phyloP scores from a whole-genome alignment of 768 basidiomycete genomes.

The Trametes sanguinea region DNA sequence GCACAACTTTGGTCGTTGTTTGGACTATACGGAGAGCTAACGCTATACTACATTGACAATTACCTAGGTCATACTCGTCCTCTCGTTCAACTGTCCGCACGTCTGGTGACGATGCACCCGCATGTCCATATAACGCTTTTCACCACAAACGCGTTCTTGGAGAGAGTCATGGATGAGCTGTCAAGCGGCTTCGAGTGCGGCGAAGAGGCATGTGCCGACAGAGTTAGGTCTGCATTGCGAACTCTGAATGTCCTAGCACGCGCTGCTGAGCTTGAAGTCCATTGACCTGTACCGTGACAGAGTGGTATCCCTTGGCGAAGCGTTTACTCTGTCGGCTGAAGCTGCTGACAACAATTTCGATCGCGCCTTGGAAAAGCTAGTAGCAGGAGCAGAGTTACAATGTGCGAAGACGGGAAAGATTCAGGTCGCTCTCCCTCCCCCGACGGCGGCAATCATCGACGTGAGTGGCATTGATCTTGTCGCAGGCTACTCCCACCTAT shows the following conservation, averaged over 20 bases:
- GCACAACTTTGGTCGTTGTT: neutral
- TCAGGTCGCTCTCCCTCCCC: neutral
- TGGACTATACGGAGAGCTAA: too few species aligned
- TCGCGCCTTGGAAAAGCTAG: neutral
- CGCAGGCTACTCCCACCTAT: too few species aligned
- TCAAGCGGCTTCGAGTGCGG: constrained; percentile 1
- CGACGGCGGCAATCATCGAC: neutral
- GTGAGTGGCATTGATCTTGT: neutral
- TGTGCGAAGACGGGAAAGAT: neutral
- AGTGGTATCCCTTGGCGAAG: neutral
- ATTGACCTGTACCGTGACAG: neutral
- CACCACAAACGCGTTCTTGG: neutral
- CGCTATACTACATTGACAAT: too few species aligned
- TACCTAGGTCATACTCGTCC: constrained; percentile 21
- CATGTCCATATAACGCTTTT: constrained; percentile 16
- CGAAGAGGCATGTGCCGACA: neutral
- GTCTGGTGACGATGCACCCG: constrained; percentile 14
- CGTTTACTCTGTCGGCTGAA: neutral
- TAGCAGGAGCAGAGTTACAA: neutral
- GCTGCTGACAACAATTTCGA: neutral
- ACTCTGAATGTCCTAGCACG: neutral
- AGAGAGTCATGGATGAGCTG: constrained; percentile 15
- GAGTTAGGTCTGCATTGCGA: constrained; percentile 5
- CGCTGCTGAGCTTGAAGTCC: neutral
- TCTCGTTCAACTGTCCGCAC: constrained; percentile 11